A percentile compares a stretch with the other conserved stretches of the same genome.
These are phyloP conservation scores for Nitzschia sp. DNA, from an alignment of 108 stramenopile species.

Conservation along the genomic window DNA sequence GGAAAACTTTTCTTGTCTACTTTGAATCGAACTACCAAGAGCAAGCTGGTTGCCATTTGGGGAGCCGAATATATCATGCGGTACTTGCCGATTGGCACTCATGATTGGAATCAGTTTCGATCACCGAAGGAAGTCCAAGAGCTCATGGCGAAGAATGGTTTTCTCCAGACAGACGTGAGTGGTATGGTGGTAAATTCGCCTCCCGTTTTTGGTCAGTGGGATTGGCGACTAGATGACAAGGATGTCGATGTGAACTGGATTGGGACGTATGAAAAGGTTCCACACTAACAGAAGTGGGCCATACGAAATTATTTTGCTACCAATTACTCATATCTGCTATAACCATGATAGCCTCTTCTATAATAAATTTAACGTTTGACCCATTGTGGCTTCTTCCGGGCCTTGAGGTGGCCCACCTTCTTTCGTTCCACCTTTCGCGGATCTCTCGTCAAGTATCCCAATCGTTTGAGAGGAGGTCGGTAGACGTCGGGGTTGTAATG, in stretches of 20 bases:
- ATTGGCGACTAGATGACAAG: slow-evolving; percentile 61
- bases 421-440: slow-evolving; percentile 96
- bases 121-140: slow-evolving; percentile 66
- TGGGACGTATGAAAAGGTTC: slow-evolving; percentile 52
- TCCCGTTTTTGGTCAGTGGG: slow-evolving; percentile 37
- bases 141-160: slow-evolving; percentile 17
- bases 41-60: slow-evolving; percentile 80
- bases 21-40: slow-evolving; percentile 87
- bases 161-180: slow-evolving; percentile 33
- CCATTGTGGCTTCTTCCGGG: slow-evolving; percentile 97
- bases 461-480: slow-evolving; percentile 87
- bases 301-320: no score
- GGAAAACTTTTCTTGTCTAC: slow-evolving; percentile 91
- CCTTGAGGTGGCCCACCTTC: slow-evolving; percentile 95
- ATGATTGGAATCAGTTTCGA: slow-evolving; percentile 87
- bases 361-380: slow-evolving; percentile 83
- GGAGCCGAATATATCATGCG: slow-evolving; percentile 91
- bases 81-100: slow-evolving; percentile 90
- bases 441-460: slow-evolving; percentile 92
- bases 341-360: not conserved
- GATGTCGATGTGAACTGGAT: slow-evolving; percentile 90
- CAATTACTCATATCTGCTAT: no score
- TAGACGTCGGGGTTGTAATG: slow-evolving; percentile 87
- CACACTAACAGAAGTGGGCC: not conserved
- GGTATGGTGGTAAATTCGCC: slow-evolving; percentile 64